Conservation (phyloP, 805 yeast species). For the Monosporozyma aquatica region DNA sequence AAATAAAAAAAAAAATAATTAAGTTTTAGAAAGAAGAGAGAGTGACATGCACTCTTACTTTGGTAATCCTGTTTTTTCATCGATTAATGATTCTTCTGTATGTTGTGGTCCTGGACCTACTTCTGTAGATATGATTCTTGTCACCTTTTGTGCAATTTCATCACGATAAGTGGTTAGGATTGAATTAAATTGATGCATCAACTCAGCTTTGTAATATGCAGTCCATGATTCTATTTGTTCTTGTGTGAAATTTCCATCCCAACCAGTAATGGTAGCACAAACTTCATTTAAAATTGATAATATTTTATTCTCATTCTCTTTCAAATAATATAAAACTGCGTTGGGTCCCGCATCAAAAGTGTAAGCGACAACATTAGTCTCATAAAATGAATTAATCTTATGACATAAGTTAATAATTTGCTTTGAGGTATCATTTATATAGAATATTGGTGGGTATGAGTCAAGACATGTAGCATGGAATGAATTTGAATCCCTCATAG, state of each 20-base stretch:
- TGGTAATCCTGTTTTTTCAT: constrained; percentile 53
- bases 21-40: too few relatives aligned
- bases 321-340: constrained; percentile 86
- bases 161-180: background rate
- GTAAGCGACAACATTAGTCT: constrained; percentile 74
- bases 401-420: constrained; percentile 72
- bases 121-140: constrained; percentile 72
- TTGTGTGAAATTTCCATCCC: constrained; percentile 41
- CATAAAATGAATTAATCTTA: constrained; percentile 52
- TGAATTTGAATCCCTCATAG: constrained; percentile 94
- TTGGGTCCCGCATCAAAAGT: constrained; percentile 99
- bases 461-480: constrained; percentile 98
- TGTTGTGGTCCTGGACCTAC: constrained; percentile 84
- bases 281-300: constrained; percentile 59
- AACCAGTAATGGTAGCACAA: constrained; percentile 56
- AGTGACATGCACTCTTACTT: constrained; percentile 26
- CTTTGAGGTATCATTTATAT: constrained; percentile 84
- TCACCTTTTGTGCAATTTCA: constrained; percentile 49
- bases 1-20: background rate
- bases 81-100: constrained; percentile 46
- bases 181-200: background rate
- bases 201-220: background rate
- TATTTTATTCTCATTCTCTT: constrained; percentile 61
- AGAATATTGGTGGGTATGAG: constrained; percentile 91
- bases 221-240: constrained; percentile 17